phyloP scores from a whole-genome alignment of 139 green algal genomes.

The Diplosphaera chodatii region DNA sequence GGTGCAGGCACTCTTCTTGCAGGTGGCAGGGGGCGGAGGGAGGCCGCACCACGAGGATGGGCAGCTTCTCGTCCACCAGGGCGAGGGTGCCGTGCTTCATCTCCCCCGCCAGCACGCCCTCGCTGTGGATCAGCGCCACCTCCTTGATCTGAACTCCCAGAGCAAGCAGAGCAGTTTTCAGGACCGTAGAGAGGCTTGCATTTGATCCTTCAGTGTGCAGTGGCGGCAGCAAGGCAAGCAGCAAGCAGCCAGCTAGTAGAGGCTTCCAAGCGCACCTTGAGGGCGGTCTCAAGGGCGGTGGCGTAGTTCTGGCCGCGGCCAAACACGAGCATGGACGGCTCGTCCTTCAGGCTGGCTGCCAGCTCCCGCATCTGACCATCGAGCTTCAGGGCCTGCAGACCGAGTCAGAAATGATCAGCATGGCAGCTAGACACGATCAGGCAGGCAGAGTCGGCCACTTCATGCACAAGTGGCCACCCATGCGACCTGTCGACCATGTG shows the following conservation, averaged over 20 bases:
- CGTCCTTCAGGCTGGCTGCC: conserved; percentile 45
- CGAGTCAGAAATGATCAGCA: too few species aligned
- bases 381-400: conserved; percentile 38
- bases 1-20: too few species aligned
- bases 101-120: conserved; percentile 86
- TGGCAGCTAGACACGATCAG: too few species aligned
- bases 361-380: conserved; percentile 49
- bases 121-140: conserved; percentile 78
- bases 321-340: conserved; percentile 54
- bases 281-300: conserved; percentile 61
- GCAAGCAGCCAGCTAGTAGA: too few species aligned
- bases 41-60: conserved; percentile 74
- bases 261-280: conserved; percentile 38
- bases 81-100: conserved; percentile 91
- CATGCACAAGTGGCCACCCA: too few species aligned
- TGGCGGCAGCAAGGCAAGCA: too few species aligned
- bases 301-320: conserved; percentile 69
- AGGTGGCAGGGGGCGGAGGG: too few species aligned
- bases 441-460: too few species aligned
- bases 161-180: too few species aligned
- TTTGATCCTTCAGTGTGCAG: too few species aligned
- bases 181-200: too few species aligned
- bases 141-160: conserved; percentile 74
- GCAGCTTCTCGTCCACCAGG: conserved; percentile 79
- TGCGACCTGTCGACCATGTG: too few species aligned